Base-by-base conservation (phyloP, 768 basidiomycete species). In the Xanthoconium stramineum region DNA sequence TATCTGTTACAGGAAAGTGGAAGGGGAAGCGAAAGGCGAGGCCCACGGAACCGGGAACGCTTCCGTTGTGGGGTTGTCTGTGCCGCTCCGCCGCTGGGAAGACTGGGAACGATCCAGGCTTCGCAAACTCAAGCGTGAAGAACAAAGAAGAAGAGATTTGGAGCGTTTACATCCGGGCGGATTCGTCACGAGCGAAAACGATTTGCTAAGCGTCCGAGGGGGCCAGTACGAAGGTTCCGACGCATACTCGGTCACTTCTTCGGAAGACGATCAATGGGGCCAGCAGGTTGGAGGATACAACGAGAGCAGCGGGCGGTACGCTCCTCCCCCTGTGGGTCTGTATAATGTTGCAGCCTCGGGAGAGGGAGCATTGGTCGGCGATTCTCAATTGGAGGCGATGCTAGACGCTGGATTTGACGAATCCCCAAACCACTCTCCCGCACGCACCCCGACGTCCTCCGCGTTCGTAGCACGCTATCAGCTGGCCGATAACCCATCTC, bases 1-100 rank as follows among this genome's bases (percentile, higher is more conserved):
- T 43, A 56, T 32, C 24, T 30, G 29, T 29, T 42, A 52, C 71
- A 97, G 96, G 71, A 94, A 94, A 76, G 96, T 99, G 5, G 93
- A 89, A 71, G 97, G 97, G 19, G 97, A 98, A 73, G 78, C 70
- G 11, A 91, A 91, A 65, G 84, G 78, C 33, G 82, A 86, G 59
- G 90, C 83, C 3, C 95, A 98, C 64, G 91, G 84, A 19, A 81
- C 79, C 14, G 86, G 83, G 14, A 81, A 79, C 17, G 80, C 79
- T 28, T 73, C 74, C 7, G 69, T 76, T 45, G 78, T 77, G 50
- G 83, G 81, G 6, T 72, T 78, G 42, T 83, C 82, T 0, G 83
- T 98, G n/a, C 94, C 97, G 0, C 75, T 98, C 68, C 84, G 96
- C n/a, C 82, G 96, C 48, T 99, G 97, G 97, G 97, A 98, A 73